Percentiles rank a stretch among this genome's conserved stretches.
These are phyloP conservation scores for Penicillium griseofulvum DNA, from an alignment of 2,329 filamentous ascomycete genomes.

Conservation along the genomic window DNA sequence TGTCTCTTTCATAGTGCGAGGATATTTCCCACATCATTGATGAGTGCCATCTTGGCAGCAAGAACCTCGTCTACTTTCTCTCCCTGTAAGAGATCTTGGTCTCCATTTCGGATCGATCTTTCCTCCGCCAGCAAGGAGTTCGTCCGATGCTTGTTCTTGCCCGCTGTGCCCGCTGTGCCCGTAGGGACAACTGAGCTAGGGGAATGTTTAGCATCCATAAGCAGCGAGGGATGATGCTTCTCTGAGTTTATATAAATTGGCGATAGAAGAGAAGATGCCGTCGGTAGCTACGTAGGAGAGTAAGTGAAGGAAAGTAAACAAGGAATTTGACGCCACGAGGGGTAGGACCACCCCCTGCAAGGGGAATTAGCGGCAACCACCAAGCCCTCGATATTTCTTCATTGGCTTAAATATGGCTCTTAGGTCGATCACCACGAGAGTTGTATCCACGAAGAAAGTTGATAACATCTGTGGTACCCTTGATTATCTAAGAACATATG, in stretches of 20 bases:
- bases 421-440: neutral
- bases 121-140: neutral
- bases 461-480: neutral
- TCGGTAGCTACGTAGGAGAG: neutral
- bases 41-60: slow-evolving; percentile 40
- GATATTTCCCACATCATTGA: slow-evolving; percentile 30
- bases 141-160: neutral
- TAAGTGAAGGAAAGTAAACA: neutral
- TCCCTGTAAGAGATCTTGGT: slow-evolving; percentile 7
- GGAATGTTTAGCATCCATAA: neutral
- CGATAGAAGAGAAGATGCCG: neutral
- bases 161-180: neutral
- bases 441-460: neutral
- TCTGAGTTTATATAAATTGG: neutral
- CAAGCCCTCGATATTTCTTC: neutral
- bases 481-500: neutral
- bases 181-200: neutral
- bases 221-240: neutral
- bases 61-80: slow-evolving; percentile 39
- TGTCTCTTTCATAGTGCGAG: neutral
- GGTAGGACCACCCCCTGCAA: neutral
- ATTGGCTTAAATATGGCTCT: neutral
- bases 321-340: neutral
- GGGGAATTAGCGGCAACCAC: neutral
- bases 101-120: neutral